These are phyloP conservation scores for Avena insularis DNA, from an alignment of 176 grass and related monocot genomes.

Conservation along the genomic window DNA sequence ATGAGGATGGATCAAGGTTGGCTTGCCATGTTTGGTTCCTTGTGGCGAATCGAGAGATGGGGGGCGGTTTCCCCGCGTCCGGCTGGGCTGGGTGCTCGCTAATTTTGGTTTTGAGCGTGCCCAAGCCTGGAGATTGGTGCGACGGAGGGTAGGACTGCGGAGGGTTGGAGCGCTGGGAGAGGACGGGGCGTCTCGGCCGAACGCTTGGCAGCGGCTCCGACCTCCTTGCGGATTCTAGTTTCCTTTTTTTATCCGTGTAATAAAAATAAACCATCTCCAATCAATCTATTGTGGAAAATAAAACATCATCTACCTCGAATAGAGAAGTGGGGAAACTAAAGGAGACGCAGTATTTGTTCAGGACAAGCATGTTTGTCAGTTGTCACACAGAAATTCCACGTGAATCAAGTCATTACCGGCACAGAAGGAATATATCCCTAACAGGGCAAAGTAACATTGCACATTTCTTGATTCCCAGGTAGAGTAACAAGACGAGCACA, in stretches of 20 bases:
- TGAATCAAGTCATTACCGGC: not conserved
- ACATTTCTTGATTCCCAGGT: constrained; percentile 25
- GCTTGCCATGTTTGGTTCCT: constrained; percentile 13
- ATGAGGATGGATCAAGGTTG: not conserved
- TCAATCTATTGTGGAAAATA: not conserved
- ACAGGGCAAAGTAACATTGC: not conserved
- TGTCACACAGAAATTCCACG: not conserved
- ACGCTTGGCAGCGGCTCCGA: constrained; percentile 35
- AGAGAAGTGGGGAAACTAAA: not conserved
- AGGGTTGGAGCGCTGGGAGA: not conserved
- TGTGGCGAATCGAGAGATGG: not conserved
- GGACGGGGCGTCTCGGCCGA: not conserved
- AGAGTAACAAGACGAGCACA: not conserved
- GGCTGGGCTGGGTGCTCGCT: constrained; percentile 10
- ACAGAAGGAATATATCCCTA: not conserved
- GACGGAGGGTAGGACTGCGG: too few species aligned
- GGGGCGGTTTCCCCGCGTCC: constrained; percentile 33
- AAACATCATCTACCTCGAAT: not conserved
- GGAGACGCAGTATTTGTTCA: not conserved
- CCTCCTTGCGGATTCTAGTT: constrained; percentile 47
- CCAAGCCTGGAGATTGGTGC: constrained; percentile 29
- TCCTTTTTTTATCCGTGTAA: not conserved
- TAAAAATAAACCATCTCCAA: not conserved
- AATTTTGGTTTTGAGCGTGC: not conserved
- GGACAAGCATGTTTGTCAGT: not conserved